Conservation (phyloP, 169 alveolate species). For the Plasmodium gaboni region DNA sequence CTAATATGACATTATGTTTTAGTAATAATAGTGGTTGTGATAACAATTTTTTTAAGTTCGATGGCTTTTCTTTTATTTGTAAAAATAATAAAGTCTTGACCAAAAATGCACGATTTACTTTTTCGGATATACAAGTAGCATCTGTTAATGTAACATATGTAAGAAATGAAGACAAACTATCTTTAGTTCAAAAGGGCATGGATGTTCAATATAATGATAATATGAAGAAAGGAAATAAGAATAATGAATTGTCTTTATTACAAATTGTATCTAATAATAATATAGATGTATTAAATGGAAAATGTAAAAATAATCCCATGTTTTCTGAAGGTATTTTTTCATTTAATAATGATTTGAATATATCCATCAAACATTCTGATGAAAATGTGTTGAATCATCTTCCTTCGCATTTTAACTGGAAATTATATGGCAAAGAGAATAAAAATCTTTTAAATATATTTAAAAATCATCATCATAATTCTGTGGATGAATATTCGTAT, state of each 20-base stretch:
- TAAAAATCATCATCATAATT: slow-evolving; percentile 19
- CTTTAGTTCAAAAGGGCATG: neutral
- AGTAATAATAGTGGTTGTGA: slow-evolving; percentile 69
- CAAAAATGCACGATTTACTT: slow-evolving; percentile 66
- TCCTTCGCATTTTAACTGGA: slow-evolving; percentile 27
- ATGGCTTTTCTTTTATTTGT: slow-evolving; percentile 69
- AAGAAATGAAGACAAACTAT: no score
- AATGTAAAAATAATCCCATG: neutral
- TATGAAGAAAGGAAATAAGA: neutral
- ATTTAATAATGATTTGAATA: slow-evolving; percentile 21
- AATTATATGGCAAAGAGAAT: slow-evolving; percentile 18
- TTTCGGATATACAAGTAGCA: slow-evolving; percentile 67
- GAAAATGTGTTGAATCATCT: slow-evolving; percentile 20
- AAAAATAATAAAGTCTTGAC: slow-evolving; percentile 37
- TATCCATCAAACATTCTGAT: slow-evolving; percentile 18
- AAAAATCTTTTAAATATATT: neutral
- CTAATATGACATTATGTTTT: slow-evolving; percentile 44
- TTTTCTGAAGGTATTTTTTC: slow-evolving; percentile 16
- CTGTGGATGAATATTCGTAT: neutral
- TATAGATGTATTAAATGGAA: neutral
- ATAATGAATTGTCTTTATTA: neutral
- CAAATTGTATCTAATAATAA: neutral
- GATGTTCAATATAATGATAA: neutral
- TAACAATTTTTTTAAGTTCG: slow-evolving; percentile 58
- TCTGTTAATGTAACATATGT: slow-evolving; percentile 17